Base-by-base conservation (phyloP, 1,284 basidiomycete species). In the Puccinia triticina region DNA sequence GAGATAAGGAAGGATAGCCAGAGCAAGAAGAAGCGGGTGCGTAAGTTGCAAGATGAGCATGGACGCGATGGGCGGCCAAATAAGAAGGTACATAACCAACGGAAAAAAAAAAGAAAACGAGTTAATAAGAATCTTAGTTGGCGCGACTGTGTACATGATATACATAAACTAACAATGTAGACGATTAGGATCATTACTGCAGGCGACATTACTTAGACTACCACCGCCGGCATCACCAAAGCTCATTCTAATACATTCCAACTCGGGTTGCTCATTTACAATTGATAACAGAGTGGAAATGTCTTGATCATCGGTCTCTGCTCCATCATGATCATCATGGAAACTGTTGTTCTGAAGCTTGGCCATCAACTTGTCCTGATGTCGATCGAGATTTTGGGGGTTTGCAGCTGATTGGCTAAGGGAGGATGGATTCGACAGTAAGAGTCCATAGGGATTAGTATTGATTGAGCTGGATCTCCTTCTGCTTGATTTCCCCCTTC, bases 231-330 rank as follows among this genome's bases (percentile, higher is more conserved):
- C 40, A 26, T 43, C 67, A 55, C 72, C 72, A 23, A 75, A 75
- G 37, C 72, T 75, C 72, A 75, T 75, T 40, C 72, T 50, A 29
- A 75, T 40, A 59, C 50, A 75, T 59, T 75, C 72, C 21, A 75
- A 40, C 21, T 75, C 72, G 10, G 72, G 72, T 29, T 23, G 21
- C 53, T 75, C 72, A 34, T 75, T 57, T 16, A 75, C 72, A 34
- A 75, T 75, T 32, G 72, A 75, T 50, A 75, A 40, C 32, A 75
- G n/a, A 26, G 46, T 59, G 14, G 48, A 53, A 37, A 75, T 53
- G 14, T 55, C 69, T 50, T 72, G 26, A 26, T 75, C 72, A 37
- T 50, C 72, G 4, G 29, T 34, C 26, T 55, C 72, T 34, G 48
- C 23, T 23, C 57, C 48, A 14, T 40, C 55, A 57, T 57, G 32